Percentiles rank a stretch among this genome's conserved stretches.
Conservation (phyloP, 2,329 filamentous ascomycete genomes). For the Diaporthe nobilis region DNA sequence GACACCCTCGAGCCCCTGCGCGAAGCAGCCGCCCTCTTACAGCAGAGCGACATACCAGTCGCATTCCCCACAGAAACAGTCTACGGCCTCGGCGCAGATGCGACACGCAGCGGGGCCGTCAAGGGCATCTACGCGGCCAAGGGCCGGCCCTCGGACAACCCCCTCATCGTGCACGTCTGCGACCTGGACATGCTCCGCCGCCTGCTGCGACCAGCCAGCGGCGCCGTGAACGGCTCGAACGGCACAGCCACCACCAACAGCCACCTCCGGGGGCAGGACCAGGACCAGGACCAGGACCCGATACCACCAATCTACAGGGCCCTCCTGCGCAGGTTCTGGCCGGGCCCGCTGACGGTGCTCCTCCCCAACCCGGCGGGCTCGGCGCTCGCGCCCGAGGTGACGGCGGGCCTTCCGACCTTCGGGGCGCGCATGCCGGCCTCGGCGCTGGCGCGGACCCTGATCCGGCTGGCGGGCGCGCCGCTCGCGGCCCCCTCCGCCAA, state of each 20-base stretch:
- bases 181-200: conserved; percentile 82
- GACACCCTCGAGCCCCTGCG: conserved; percentile 61
- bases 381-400: conserved; percentile 89
- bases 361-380: conserved; percentile 81
- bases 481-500: conserved; percentile 95
- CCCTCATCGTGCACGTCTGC: conserved; percentile 91
- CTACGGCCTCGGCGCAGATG: conserved; percentile 96
- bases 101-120: conserved; percentile 86
- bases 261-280: conserved; percentile 41
- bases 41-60: conserved; percentile 79
- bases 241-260: not conserved
- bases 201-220: conserved; percentile 62
- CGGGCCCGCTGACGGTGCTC: conserved; percentile 92
- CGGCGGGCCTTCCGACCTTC: conserved; percentile 86
- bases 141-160: conserved; percentile 92
- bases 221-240: conserved; percentile 41
- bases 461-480: conserved; percentile 81
- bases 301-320: conserved; percentile 84
- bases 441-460: conserved; percentile 88
- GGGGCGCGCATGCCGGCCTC: conserved; percentile 91
- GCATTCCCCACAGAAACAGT: conserved; percentile 98
- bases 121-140: conserved; percentile 95
- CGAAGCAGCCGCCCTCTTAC: conserved; percentile 77
- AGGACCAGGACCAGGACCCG: conserved; percentile 54
- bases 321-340: conserved; percentile 90